Evolutionary conservation across 2,329 filamentous ascomycete genomes (phyloP).

Genomic region (Xylariaceae sp.): DNA sequence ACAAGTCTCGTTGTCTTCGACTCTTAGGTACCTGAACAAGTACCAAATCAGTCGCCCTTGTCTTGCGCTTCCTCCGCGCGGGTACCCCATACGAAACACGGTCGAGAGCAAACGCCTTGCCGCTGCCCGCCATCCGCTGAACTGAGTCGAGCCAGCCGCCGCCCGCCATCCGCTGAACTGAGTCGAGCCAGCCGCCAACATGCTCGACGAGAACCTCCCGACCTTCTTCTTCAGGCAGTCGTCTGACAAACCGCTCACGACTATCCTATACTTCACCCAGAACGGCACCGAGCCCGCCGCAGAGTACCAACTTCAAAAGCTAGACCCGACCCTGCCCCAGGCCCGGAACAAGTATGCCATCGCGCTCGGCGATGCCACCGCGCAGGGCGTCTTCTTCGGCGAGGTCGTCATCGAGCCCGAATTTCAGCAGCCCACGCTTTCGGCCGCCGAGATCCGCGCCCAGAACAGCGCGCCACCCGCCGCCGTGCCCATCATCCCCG

Average conservation of each 20-base stretch:
- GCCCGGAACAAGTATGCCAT: slow-evolving; percentile 80
- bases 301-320: slow-evolving; percentile 72
- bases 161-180: too few relatives aligned
- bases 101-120: too few relatives aligned
- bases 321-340: slow-evolving; percentile 60
- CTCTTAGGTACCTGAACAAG: too few relatives aligned
- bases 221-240: slow-evolving; percentile 51
- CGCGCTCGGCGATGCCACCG: slow-evolving; percentile 75
- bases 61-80: too few relatives aligned
- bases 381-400: slow-evolving; percentile 74
- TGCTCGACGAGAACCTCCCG: slow-evolving; percentile 94
- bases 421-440: slow-evolving; percentile 77
- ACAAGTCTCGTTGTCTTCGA: too few relatives aligned
- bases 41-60: too few relatives aligned
- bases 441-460: slow-evolving; percentile 70
- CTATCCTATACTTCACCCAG: slow-evolving; percentile 53
- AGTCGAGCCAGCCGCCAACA: slow-evolving; percentile 37
- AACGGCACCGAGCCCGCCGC: slow-evolving; percentile 74
- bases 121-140: too few relatives aligned
- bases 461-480: slow-evolving; percentile 58
- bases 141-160: too few relatives aligned
- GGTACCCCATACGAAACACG: too few relatives aligned
- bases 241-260: slow-evolving; percentile 47
- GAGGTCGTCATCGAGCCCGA: slow-evolving; percentile 79
- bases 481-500: slow-evolving; percentile 67